Evolutionary conservation across 495 filamentous ascomycete species (phyloP).

Genomic region (Aspergillus sparsus): DNA sequence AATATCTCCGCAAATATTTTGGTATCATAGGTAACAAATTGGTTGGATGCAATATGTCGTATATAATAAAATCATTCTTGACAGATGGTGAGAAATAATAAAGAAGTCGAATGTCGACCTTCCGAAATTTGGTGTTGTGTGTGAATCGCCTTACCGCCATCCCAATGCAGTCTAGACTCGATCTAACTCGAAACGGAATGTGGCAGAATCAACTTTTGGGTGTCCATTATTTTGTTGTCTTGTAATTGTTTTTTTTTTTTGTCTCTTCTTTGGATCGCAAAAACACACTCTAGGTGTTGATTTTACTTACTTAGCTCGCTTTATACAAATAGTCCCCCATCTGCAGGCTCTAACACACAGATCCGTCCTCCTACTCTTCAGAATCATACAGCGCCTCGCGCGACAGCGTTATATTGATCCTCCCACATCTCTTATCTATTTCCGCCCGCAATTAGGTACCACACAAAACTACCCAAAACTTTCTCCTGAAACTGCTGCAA

Average conservation of each 20-base stretch:
- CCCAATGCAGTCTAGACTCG: slow-evolving; percentile 17
- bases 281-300: no score
- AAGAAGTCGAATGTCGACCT: background rate
- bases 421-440: background rate
- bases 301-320: no score
- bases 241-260: slow-evolving; percentile 11
- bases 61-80: no score
- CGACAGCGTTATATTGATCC: background rate
- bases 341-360: no score
- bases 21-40: no score
- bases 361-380: no score
- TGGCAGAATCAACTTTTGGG: slow-evolving; percentile 28
- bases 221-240: slow-evolving; percentile 1
- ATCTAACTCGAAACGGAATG: slow-evolving; percentile 21
- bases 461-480: background rate
- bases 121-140: slow-evolving; percentile 15
- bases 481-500: background rate
- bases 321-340: no score
- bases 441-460: no score
- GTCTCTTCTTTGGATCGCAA: background rate
- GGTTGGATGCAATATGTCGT: no score
- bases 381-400: background rate
- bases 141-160: slow-evolving; percentile 22
- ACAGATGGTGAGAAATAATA: background rate
- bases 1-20: no score